A percentile compares a stretch with the other conserved stretches of the same genome.
Conservation (phyloP, 768 basidiomycete species). For the Mrakia blollopis region DNA sequence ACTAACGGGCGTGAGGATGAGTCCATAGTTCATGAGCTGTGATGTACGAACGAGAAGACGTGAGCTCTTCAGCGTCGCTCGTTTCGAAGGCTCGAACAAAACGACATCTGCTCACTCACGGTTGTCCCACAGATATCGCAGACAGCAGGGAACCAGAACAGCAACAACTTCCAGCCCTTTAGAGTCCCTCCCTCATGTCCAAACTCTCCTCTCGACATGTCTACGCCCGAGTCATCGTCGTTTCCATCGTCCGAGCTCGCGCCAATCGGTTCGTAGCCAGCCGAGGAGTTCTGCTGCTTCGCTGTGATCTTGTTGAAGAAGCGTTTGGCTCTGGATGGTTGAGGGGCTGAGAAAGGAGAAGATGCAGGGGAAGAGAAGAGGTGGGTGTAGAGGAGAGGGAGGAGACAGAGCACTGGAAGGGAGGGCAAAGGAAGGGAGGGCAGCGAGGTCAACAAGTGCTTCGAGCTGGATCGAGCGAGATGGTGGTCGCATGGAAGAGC, state of each 20-base stretch:
- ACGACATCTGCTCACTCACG: constrained; percentile 49
- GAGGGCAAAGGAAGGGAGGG: constrained; percentile 34
- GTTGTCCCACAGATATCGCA: constrained; percentile 91
- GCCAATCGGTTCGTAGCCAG: constrained; percentile 9
- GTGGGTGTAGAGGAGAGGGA: constrained; percentile 73
- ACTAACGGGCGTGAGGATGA: constrained; percentile 87
- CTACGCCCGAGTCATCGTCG: constrained; percentile 12
- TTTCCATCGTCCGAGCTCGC: constrained; percentile 11
- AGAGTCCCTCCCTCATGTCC: constrained; percentile 31
- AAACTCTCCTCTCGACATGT: background rate
- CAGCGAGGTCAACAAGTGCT: background rate
- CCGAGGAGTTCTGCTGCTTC: constrained; percentile 24
- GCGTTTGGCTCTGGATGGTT: background rate
- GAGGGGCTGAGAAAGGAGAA: constrained; percentile 8
- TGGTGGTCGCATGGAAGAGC: constrained; percentile 21
- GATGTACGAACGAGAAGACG: too few relatives aligned
- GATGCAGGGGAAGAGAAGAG: constrained; percentile 46
- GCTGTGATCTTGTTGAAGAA: constrained; percentile 6
- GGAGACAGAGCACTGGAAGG: constrained; percentile 57
- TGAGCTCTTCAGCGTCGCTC: too few relatives aligned
- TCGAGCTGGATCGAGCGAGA: too few relatives aligned
- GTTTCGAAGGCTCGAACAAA: too few relatives aligned
- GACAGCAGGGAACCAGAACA: constrained; percentile 80
- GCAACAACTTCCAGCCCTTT: constrained; percentile 62
- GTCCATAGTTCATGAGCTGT: constrained; percentile 86